phyloP scores from a whole-genome alignment of 1,284 basidiomycete genomes.

The Malassezia furfur region DNA sequence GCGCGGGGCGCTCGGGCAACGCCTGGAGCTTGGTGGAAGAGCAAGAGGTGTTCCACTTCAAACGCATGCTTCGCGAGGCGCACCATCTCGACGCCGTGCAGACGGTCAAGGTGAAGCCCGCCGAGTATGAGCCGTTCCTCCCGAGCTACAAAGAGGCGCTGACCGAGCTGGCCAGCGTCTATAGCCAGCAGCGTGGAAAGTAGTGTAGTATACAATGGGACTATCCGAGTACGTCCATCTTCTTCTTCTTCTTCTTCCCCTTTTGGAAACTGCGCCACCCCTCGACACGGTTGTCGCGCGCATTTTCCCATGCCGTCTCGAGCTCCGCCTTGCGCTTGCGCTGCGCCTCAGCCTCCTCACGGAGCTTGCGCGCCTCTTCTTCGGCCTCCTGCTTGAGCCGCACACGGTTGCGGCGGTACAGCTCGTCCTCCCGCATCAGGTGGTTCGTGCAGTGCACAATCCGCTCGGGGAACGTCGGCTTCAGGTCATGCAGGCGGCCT shows the following conservation, averaged over 20 bases:
- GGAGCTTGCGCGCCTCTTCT: slow-evolving; percentile 53
- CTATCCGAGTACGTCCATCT: slow-evolving; percentile 31
- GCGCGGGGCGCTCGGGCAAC: slow-evolving; percentile 73
- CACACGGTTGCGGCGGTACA: slow-evolving; percentile 50
- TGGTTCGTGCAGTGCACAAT: slow-evolving; percentile 52
- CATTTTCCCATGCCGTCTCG: slow-evolving; percentile 53
- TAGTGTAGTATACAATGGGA: background rate
- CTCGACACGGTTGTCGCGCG: slow-evolving; percentile 37
- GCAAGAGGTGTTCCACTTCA: slow-evolving; percentile 61
- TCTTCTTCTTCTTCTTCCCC: slow-evolving; percentile 35
- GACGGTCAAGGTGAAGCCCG: slow-evolving; percentile 22
- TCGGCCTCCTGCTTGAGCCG: slow-evolving; percentile 54
- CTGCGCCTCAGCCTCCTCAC: slow-evolving; percentile 51
- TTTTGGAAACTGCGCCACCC: slow-evolving; percentile 41
- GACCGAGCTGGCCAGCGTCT: slow-evolving; percentile 23
- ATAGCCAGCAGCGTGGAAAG: slow-evolving; percentile 17
- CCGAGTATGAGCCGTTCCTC: slow-evolving; percentile 18
- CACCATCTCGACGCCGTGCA: slow-evolving; percentile 19
- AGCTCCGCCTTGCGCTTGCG: slow-evolving; percentile 50
- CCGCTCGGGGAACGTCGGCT: slow-evolving; percentile 50
- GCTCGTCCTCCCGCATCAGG: slow-evolving; percentile 55
- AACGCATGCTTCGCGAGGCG: slow-evolving; percentile 15
- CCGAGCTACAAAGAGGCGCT: slow-evolving; percentile 28
- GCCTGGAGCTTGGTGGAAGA: slow-evolving; percentile 93
- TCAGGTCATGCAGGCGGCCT: slow-evolving; percentile 47